Evolutionary conservation across 2,329 filamentous ascomycete species (phyloP).

Genomic region (Ophiostoma sp.): DNA sequence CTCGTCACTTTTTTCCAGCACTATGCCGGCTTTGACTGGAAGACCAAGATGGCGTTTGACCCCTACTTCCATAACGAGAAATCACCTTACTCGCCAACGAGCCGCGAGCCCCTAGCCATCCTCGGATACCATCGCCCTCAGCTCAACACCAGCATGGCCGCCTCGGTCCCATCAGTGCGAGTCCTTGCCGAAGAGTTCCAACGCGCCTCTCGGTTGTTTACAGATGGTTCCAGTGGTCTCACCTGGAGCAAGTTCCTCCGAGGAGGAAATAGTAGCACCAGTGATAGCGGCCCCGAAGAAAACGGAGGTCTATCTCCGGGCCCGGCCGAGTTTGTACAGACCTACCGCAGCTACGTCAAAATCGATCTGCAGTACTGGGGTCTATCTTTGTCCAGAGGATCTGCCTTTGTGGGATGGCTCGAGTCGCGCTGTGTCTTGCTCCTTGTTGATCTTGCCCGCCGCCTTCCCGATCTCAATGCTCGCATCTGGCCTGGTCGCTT

Average conservation of each 20-base stretch:
- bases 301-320: slow-evolving; percentile 26
- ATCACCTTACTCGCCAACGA: slow-evolving; percentile 49
- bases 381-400: slow-evolving; percentile 48
- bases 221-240: slow-evolving; percentile 19
- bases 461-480: slow-evolving; percentile 46
- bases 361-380: slow-evolving; percentile 64
- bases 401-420: slow-evolving; percentile 56
- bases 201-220: slow-evolving; percentile 41
- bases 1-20: slow-evolving; percentile 57
- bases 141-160: slow-evolving; percentile 53
- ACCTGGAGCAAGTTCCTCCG: slow-evolving; percentile 34
- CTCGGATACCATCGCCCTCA: slow-evolving; percentile 57
- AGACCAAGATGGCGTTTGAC: slow-evolving; percentile 50
- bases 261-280: slow-evolving; percentile 13
- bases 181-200: slow-evolving; percentile 48
- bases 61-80: slow-evolving; percentile 49
- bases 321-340: slow-evolving; percentile 44
- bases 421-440: slow-evolving; percentile 55
- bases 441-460: slow-evolving; percentile 53
- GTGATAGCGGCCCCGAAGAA: neutral
- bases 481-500: slow-evolving; percentile 61
- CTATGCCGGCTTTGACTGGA: slow-evolving; percentile 58
- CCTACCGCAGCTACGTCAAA: slow-evolving; percentile 52
- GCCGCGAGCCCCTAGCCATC: slow-evolving; percentile 57
- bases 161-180: slow-evolving; percentile 48